Percentiles rank a stretch among this genome's conserved stretches.
These are phyloP conservation scores for Dryadomyces quercus-mongolicae DNA, from an alignment of 2,329 filamentous ascomycete genomes.

Conservation along the genomic window DNA sequence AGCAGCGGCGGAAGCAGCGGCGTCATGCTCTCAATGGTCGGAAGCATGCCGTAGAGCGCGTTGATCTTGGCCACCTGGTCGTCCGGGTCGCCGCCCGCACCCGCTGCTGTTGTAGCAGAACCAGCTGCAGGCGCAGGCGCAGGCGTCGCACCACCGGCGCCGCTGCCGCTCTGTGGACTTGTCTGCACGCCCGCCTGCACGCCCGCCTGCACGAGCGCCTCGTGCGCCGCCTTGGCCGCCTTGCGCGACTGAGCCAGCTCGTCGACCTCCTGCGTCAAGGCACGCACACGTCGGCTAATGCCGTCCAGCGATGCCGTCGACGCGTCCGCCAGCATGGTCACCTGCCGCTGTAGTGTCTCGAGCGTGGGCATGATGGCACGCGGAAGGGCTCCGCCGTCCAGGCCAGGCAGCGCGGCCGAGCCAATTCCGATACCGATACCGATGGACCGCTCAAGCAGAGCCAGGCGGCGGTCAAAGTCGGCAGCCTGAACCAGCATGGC, in stretches of 20 bases:
- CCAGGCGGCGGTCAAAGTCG: conserved; percentile 74
- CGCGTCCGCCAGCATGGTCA: conserved; percentile 61
- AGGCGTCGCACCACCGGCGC: too few relatives aligned
- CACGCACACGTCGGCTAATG: conserved; percentile 56
- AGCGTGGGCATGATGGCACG: conserved; percentile 72
- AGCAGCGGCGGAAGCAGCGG: conserved; percentile 77
- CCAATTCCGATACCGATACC: conserved; percentile 49
- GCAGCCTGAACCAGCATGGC: conserved; percentile 63
- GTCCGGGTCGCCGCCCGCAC: conserved; percentile 26
- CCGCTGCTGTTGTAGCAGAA: neutral
- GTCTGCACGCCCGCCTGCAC: conserved; percentile 7
- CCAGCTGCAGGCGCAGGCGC: conserved; percentile 20
- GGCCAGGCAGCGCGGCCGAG: conserved; percentile 16
- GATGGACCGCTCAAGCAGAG: conserved; percentile 66
- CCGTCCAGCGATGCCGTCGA: conserved; percentile 62
- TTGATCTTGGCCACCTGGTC: conserved; percentile 83
- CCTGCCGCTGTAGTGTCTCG: conserved; percentile 67
- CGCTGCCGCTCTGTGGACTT: conserved; percentile 2
- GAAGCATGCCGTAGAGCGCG: conserved; percentile 76
- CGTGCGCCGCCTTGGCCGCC: conserved; percentile 49
- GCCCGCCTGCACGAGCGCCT: conserved; percentile 39
- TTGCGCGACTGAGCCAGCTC: conserved; percentile 53
- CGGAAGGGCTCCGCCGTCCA: conserved; percentile 24
- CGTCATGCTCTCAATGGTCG: conserved; percentile 75
- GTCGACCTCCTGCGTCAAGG: conserved; percentile 62